Conservation (phyloP, 192 early-diverging fungal species). For the Gaertneriomyces sp. region DNA sequence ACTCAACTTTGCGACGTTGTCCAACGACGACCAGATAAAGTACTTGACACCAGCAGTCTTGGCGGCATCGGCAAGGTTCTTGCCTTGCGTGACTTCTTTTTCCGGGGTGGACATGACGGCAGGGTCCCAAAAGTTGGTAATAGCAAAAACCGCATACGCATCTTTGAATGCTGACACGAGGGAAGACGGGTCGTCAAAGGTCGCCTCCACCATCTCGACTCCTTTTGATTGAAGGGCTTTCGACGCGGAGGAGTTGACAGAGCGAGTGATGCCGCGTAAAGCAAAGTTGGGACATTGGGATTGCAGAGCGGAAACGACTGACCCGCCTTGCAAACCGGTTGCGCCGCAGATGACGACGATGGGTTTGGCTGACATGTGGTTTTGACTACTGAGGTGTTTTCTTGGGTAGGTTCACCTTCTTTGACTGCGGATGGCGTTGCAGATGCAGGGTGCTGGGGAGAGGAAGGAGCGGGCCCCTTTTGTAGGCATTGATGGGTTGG, state of each 20-base stretch:
- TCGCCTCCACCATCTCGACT: constrained; percentile 1
- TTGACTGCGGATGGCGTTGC: too few relatives aligned
- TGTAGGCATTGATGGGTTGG: too few relatives aligned
- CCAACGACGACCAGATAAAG: constrained; percentile 1
- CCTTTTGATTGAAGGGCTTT: neutral
- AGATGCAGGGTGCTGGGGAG: too few relatives aligned
- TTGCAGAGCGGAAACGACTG: constrained; percentile 3
- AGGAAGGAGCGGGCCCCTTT: too few relatives aligned
- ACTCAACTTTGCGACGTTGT: neutral
- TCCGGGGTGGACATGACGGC: too few relatives aligned
- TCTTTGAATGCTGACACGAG: too few relatives aligned
- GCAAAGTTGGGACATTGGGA: neutral
- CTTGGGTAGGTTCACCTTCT: too few relatives aligned
- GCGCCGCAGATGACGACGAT: neutral
- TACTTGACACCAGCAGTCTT: neutral
- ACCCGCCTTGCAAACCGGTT: neutral
- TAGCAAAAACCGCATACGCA: too few relatives aligned
- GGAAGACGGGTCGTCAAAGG: too few relatives aligned
- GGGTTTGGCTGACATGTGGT: neutral
- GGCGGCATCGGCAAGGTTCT: neutral
- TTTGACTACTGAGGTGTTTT: too few relatives aligned
- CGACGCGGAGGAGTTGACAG: neutral
- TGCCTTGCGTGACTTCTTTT: too few relatives aligned
- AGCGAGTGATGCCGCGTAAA: constrained; percentile 2
- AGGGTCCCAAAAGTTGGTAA: too few relatives aligned